Conservation (phyloP, 2,329 filamentous ascomycete genomes). For the Microdochium bolleyi region DNA sequence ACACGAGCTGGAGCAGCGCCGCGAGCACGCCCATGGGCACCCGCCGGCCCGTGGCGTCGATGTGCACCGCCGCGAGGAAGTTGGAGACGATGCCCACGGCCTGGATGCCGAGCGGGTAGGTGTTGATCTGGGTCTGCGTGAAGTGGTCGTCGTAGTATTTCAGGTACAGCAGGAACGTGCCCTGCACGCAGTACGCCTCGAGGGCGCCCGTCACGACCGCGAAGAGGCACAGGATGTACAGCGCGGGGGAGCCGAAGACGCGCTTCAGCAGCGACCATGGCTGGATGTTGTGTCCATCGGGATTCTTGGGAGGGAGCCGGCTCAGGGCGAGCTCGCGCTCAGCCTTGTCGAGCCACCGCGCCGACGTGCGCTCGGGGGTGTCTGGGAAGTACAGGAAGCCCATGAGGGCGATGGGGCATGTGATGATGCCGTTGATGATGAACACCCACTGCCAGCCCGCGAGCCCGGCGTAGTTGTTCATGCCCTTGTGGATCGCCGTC, state of each 20-base stretch:
- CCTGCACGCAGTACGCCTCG: conserved; percentile 18
- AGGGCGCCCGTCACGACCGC: conserved; percentile 24
- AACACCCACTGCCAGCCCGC: conserved; percentile 36
- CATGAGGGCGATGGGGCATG: conserved; percentile 35
- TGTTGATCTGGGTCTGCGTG: conserved; percentile 21
- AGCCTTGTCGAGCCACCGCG: conserved; percentile 24
- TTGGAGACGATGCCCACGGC: conserved; percentile 27
- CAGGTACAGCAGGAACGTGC: conserved; percentile 16
- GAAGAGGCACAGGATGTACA: conserved; percentile 29
- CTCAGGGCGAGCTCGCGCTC: conserved; percentile 15
- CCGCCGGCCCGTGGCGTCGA: conserved; percentile 22
- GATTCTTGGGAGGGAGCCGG: conserved; percentile 19
- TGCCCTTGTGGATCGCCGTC: conserved; percentile 28
- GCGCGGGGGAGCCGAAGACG: conserved; percentile 14
- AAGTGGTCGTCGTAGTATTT: conserved; percentile 10
- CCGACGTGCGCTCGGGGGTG: conserved; percentile 29
- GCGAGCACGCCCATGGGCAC: conserved; percentile 25
- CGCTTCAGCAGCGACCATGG: conserved; percentile 18
- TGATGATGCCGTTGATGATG: conserved; percentile 37
- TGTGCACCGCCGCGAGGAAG: conserved; percentile 22
- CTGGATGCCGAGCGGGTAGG: conserved; percentile 25
- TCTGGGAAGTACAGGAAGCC: conserved; percentile 36
- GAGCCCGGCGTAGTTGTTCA: conserved; percentile 31
- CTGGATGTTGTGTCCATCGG: conserved; percentile 24
- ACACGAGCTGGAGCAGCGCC: conserved; percentile 21